These are phyloP conservation scores for Chaetomium globosum DNA, from an alignment of 2,329 filamentous ascomycete genomes.

Conservation along the genomic window DNA sequence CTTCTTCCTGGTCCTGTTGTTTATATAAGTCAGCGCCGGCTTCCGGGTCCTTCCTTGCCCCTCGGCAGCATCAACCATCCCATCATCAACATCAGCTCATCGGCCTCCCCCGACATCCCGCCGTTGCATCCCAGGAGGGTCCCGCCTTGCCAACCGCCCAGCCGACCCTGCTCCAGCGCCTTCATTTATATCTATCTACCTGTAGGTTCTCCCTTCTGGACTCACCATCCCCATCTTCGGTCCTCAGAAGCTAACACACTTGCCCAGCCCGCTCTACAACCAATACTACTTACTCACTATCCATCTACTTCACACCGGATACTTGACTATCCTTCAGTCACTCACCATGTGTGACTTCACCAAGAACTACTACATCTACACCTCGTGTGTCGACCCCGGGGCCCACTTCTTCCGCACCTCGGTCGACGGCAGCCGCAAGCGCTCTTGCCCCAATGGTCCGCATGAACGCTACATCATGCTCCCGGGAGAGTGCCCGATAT, in stretches of 20 bases:
- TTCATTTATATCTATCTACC: constrained; percentile 27
- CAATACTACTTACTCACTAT: not conserved
- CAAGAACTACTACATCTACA: constrained; percentile 78
- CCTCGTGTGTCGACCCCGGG: constrained; percentile 67
- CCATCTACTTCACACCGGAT: not conserved
- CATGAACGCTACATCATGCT: constrained; percentile 73
- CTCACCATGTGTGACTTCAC: constrained; percentile 63
- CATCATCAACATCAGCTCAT: constrained; percentile 26
- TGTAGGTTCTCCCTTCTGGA: constrained; percentile 11
- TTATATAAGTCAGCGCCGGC: constrained; percentile 32
- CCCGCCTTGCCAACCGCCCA: constrained; percentile 21
- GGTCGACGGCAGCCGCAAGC: constrained; percentile 64
- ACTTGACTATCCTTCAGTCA: not conserved
- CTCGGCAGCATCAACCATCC: constrained; percentile 14
- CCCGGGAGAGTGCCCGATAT: constrained; percentile 45
- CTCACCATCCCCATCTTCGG: not conserved
- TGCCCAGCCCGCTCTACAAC: not conserved
- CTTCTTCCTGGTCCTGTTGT: constrained; percentile 22
- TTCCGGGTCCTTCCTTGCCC: constrained; percentile 19
- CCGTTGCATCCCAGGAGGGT: constrained; percentile 30
- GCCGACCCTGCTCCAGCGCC: constrained; percentile 6
- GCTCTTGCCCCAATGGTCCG: constrained; percentile 63
- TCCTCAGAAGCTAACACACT: not conserved
- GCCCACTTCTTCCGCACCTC: constrained; percentile 72
- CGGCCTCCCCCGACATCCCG: constrained; percentile 22